A percentile compares a stretch with the other conserved stretches of the same genome.
Evolutionary conservation across 805 yeast genomes (phyloP).

Genomic region (Candida ascalaphidarum): DNA sequence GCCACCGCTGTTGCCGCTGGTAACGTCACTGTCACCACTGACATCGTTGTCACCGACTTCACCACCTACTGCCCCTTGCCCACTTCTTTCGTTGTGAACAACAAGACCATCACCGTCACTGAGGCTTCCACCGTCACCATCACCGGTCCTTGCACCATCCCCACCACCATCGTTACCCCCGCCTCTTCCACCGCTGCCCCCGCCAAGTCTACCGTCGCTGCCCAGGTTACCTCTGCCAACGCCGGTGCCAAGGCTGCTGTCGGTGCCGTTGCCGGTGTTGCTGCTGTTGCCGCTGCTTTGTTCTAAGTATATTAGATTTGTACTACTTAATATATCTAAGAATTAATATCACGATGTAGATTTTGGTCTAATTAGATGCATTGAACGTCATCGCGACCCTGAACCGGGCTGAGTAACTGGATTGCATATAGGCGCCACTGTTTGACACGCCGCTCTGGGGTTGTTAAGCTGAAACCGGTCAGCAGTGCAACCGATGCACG

Average conservation of each 20-base stretch:
- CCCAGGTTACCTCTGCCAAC: conserved; percentile 6
- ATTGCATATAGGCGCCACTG: too few relatives aligned
- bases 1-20: conserved; percentile 36
- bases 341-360: too few relatives aligned
- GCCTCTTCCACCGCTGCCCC: conserved; percentile 8
- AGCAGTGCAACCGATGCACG: too few relatives aligned
- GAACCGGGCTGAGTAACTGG: too few relatives aligned
- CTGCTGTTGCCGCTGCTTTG: conserved; percentile 4
- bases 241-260: conserved; percentile 3
- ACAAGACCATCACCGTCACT: conserved; percentile 65
- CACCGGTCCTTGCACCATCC: conserved; percentile 80
- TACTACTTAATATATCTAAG: too few relatives aligned
- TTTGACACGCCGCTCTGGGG: too few relatives aligned
- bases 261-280: conserved; percentile 5
- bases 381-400: too few relatives aligned
- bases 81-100: conserved; percentile 57
- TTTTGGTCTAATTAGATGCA: too few relatives aligned
- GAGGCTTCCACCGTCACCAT: conserved; percentile 75
- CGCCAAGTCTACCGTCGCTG: conserved; percentile 15
- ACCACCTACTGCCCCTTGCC: conserved; percentile 81
- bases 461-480: too few relatives aligned
- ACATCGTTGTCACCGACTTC: conserved; percentile 56
- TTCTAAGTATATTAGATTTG: background rate
- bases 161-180: conserved; percentile 29
- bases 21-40: conserved; percentile 43